Conservation (phyloP, 148 eudicot species). For the Fallopia convolvulus region DNA sequence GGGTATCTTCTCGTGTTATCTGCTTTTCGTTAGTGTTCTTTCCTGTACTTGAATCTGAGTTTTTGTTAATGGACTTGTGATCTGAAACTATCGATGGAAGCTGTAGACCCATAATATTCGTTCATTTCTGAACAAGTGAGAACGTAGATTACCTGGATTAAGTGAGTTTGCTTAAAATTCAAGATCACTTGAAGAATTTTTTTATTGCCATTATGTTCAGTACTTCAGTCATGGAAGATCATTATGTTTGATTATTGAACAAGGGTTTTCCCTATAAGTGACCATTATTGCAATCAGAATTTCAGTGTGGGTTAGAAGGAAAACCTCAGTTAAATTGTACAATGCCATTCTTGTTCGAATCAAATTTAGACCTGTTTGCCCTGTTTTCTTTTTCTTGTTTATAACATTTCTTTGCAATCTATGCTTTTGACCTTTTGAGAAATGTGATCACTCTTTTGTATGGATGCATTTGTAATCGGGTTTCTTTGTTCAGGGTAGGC, state of each 20-base stretch:
- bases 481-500: conserved; percentile 58
- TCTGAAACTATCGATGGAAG: not conserved
- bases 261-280: too few relatives aligned
- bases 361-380: not conserved
- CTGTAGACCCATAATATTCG: too few relatives aligned
- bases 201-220: not conserved
- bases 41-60: too few relatives aligned
- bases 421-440: not conserved
- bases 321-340: not conserved
- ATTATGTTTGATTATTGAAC: not conserved
- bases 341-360: not conserved
- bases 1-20: conserved; percentile 20
- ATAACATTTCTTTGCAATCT: conserved; percentile 13
- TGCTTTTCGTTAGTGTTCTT: not conserved
- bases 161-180: not conserved
- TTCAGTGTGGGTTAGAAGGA: not conserved
- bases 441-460: not conserved
- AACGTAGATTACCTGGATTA: too few relatives aligned
- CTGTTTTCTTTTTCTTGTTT: not conserved
- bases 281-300: not conserved
- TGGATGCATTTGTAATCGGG: conserved; percentile 2
- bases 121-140: too few relatives aligned
- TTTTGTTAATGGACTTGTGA: too few relatives aligned
- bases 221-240: not conserved
- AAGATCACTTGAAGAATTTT: not conserved